Evolutionary conservation across 345 rosid species (phyloP).

Genomic region (Lagerstroemia speciosa): DNA sequence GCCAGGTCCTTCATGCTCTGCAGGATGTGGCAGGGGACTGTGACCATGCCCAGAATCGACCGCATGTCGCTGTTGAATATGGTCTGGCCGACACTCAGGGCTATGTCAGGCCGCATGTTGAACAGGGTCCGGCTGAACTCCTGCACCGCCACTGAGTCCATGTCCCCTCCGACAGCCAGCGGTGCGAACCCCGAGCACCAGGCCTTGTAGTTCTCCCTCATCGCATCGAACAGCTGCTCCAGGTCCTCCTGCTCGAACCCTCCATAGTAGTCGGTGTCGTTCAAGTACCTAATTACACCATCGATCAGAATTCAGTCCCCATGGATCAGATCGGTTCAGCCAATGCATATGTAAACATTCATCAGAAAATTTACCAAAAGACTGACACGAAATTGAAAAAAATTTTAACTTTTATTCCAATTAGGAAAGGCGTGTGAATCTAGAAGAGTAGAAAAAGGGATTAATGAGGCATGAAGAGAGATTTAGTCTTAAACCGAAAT

Average conservation of each 20-base stretch:
- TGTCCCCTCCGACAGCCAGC: slow-evolving; percentile 71
- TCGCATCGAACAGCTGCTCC: slow-evolving; percentile 70
- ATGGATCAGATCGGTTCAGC: neutral
- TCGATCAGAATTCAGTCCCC: neutral
- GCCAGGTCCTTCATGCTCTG: slow-evolving; percentile 86
- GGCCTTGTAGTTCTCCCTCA: slow-evolving; percentile 67
- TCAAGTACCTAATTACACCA: slow-evolving; percentile 35
- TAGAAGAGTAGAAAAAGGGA: too few relatives aligned
- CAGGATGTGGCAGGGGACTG: slow-evolving; percentile 77
- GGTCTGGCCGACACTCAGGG: slow-evolving; percentile 57
- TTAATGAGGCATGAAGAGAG: too few relatives aligned
- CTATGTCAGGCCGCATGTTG: slow-evolving; percentile 95
- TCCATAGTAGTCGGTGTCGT: slow-evolving; percentile 71
- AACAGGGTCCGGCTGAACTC: slow-evolving; percentile 89
- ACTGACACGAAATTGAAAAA: too few relatives aligned
- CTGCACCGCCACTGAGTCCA: slow-evolving; percentile 81
- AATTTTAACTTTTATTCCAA: too few relatives aligned
- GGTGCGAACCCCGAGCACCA: slow-evolving; percentile 95
- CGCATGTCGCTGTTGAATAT: slow-evolving; percentile 79
- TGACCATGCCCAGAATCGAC: slow-evolving; percentile 37
- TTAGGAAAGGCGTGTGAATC: too few relatives aligned
- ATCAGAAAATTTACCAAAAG: too few relatives aligned
- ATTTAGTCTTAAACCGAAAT: too few relatives aligned
- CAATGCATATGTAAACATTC: neutral
- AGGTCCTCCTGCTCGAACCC: slow-evolving; percentile 84